Base-by-base conservation (phyloP, 2,329 filamentous ascomycete genomes). In the Taxawa tesnikishii region DNA sequence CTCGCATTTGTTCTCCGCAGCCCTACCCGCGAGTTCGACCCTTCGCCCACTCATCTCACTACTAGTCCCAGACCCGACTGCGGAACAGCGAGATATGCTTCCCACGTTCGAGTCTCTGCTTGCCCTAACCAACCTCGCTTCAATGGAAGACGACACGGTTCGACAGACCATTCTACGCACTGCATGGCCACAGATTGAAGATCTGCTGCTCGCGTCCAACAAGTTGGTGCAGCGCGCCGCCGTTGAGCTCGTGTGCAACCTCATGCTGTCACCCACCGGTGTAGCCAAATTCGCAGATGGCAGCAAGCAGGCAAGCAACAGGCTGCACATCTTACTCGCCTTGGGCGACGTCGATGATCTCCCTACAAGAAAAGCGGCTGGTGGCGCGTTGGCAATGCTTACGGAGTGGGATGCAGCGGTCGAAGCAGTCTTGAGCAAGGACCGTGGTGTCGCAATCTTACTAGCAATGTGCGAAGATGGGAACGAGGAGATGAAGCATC, bases 81-180 rank as follows among this genome's bases (percentile, higher is more conserved):
- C 62, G 36, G 63, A 66, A 32, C 72, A 73, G 2, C 73, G 79
- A 31, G 82, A 94, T 53, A 71, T 96, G 10, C 69, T 98, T 1
- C 85, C 90, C 0, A 77, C 81, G 0, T 98, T 96, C 44, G 90
- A 98, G 56, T 70, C 80, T 1, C 69, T 98, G 6, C 79, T 96
- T 54, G 88, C 90, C 0, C 70, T 98, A 21, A 96, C 90, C 0
- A 98, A 98, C 46, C 71, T 98, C 6, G 90, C 88, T 0, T 92
- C 83, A 0, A 54, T 63, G 30, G 79, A 87, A 32, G 70, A 79
- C 26, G 49, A 59, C 19, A 70, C 75, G 5, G 68, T 72, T 5
- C 70, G 78, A 27, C 65, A 70, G 21, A 64, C 69, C 11, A 87
- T 94, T 30, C 74, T 94, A 21, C 74, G 80, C 7, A 63, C 70